Conservation (phyloP, 2,329 filamentous ascomycete genomes). For the Trichoderma afroharzianum region DNA sequence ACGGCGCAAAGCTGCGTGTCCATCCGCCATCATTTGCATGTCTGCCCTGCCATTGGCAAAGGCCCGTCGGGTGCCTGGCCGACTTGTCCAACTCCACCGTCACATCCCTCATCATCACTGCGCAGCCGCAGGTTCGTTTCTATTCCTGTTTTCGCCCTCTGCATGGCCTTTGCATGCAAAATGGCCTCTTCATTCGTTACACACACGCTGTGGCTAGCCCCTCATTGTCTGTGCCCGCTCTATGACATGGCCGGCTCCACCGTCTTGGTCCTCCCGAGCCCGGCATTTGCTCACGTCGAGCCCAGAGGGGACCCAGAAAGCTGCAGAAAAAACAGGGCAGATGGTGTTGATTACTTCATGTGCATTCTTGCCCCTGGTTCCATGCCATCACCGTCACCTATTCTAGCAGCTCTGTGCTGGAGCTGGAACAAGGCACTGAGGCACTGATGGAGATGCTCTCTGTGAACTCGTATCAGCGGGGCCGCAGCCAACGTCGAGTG, state of each 20-base stretch:
- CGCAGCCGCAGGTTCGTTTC: neutral
- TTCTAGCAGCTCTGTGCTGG: neutral
- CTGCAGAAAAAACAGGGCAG: conserved; percentile 5
- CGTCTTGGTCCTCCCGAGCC: neutral
- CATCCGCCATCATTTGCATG: neutral
- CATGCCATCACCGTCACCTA: neutral
- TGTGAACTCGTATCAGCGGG: neutral
- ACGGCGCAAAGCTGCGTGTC: neutral
- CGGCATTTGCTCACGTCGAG: neutral
- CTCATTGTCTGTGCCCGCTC: conserved; percentile 8
- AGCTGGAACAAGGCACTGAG: neutral
- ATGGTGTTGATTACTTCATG: neutral
- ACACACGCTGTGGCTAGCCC: neutral
- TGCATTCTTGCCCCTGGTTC: neutral
- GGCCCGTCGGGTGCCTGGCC: conserved; percentile 9
- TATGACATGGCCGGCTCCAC: conserved; percentile 13
- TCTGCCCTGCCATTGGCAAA: conserved; percentile 11
- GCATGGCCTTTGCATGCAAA: neutral
- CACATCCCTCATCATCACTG: neutral
- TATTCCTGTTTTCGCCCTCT: neutral
- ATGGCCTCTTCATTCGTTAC: neutral
- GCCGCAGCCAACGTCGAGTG: neutral
- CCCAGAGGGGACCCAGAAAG: neutral
- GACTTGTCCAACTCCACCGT: conserved; percentile 16
- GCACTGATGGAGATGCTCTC: neutral